Percentiles rank a stretch among this genome's conserved stretches.
phyloP scores from a whole-genome alignment of 768 basidiomycete species.

The Naganishia antarctica region DNA sequence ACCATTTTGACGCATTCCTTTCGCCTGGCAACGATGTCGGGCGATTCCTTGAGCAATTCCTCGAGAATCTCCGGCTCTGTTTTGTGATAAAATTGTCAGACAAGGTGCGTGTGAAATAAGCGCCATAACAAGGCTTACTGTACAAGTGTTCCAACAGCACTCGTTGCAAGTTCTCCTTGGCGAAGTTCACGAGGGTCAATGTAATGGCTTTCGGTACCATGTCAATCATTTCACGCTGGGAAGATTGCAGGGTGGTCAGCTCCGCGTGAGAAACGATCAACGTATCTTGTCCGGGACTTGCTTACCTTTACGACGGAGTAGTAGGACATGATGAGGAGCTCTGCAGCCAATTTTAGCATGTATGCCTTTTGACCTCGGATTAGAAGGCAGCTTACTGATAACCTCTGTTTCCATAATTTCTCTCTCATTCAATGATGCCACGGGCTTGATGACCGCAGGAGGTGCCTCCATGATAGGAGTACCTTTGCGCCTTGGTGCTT shows the following conservation, averaged over 20 bases:
- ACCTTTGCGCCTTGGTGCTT: constrained; percentile 49
- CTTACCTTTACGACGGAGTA: constrained; percentile 92
- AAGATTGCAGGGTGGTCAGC: too few species aligned
- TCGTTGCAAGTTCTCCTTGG: constrained; percentile 90
- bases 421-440: constrained; percentile 82
- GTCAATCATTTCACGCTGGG: constrained; percentile 87
- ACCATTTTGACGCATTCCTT: constrained; percentile 95
- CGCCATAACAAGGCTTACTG: constrained; percentile 47
- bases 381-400: constrained; percentile 68
- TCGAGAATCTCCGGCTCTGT: constrained; percentile 83
- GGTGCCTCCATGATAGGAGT: constrained; percentile 60
- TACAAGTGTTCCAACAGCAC: constrained; percentile 94
- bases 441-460: constrained; percentile 79
- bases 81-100: neutral
- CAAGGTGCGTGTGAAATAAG: neutral
- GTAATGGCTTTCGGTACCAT: constrained; percentile 97
- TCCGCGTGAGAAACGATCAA: too few species aligned
- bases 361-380: too few species aligned
- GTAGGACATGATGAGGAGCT: constrained; percentile 92
- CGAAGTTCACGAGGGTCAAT: constrained; percentile 80
- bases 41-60: constrained; percentile 74
- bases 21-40: constrained; percentile 57
- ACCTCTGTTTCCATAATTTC: constrained; percentile 99
- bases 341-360: constrained; percentile 41
- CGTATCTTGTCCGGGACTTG: constrained; percentile 26